A percentile compares a stretch with the other conserved stretches of the same genome.
Evolutionary conservation across 192 early-diverging fungal species (phyloP).

Genomic region (Geosiphon pyriformis): DNA sequence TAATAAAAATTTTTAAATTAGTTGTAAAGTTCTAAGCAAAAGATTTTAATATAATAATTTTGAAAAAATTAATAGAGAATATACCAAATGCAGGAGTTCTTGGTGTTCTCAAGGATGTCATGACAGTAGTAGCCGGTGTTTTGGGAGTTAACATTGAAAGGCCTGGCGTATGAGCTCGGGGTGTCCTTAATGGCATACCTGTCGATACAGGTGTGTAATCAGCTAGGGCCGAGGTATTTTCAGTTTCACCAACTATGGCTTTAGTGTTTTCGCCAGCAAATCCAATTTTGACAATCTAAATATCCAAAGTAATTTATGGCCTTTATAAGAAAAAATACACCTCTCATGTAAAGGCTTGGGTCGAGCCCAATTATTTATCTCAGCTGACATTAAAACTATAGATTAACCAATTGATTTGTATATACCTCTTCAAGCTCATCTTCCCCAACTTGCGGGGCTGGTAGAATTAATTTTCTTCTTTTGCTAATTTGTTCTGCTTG

Average conservation of each 20-base stretch:
- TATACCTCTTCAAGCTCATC: slow-evolving; percentile 74
- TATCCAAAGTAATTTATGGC: neutral
- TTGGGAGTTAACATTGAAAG: slow-evolving; percentile 32
- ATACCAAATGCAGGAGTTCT: slow-evolving; percentile 33
- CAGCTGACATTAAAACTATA: neutral
- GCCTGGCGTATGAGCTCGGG: slow-evolving; percentile 44
- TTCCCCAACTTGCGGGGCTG: slow-evolving; percentile 87
- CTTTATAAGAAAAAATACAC: neutral
- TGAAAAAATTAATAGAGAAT: neutral
- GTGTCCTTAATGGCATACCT: slow-evolving; percentile 58
- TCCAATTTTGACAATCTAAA: slow-evolving; percentile 78
- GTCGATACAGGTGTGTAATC: slow-evolving; percentile 60
- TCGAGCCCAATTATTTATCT: too few species aligned
- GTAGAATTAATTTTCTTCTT: slow-evolving; percentile 74
- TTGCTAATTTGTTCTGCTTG: slow-evolving; percentile 70
- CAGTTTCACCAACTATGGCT: slow-evolving; percentile 58
- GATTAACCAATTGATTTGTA: slow-evolving; percentile 5
- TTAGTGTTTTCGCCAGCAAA: slow-evolving; percentile 71
- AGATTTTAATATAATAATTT: neutral
- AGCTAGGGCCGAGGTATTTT: slow-evolving; percentile 58
- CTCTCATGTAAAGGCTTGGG: too few species aligned
- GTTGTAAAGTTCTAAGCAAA: slow-evolving; percentile 14
- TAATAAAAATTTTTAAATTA: slow-evolving; percentile 3
- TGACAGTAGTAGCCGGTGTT: slow-evolving; percentile 33
- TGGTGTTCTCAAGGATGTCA: slow-evolving; percentile 4